Conservation (phyloP, 2,329 filamentous ascomycete genomes). For the Colletotrichum chrysophilum region DNA sequence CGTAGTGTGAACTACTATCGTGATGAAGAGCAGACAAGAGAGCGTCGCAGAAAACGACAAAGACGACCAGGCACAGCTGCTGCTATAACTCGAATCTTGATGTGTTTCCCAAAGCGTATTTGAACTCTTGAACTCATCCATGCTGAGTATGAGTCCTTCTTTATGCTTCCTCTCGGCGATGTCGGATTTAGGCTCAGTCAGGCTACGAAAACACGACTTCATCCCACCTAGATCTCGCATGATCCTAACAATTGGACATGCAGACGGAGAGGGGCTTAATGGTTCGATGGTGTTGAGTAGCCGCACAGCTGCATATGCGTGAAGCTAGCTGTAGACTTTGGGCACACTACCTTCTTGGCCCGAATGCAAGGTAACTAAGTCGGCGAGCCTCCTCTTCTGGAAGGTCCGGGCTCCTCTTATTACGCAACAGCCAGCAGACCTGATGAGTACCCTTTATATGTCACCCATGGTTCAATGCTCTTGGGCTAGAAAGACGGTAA, state of each 20-base stretch:
- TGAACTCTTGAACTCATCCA: background rate
- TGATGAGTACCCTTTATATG: background rate
- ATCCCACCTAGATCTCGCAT: background rate
- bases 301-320: background rate
- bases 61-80: background rate
- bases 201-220: background rate
- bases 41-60: background rate
- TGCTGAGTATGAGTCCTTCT: too few species aligned
- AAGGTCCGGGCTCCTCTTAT: background rate
- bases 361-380: background rate
- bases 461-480: background rate
- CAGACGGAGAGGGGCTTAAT: background rate
- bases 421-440: too few species aligned
- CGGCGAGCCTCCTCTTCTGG: background rate
- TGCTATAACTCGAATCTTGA: background rate
- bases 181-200: background rate
- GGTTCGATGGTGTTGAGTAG: background rate
- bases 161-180: background rate
- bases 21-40: background rate
- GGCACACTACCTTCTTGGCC: background rate
- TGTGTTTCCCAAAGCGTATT: background rate
- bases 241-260: background rate
- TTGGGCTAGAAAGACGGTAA: too few species aligned
- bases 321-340: accelerated
- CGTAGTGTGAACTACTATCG: background rate